Evolutionary conservation across 495 filamentous ascomycete genomes (phyloP).

Genomic region (Terfezia claveryi): DNA sequence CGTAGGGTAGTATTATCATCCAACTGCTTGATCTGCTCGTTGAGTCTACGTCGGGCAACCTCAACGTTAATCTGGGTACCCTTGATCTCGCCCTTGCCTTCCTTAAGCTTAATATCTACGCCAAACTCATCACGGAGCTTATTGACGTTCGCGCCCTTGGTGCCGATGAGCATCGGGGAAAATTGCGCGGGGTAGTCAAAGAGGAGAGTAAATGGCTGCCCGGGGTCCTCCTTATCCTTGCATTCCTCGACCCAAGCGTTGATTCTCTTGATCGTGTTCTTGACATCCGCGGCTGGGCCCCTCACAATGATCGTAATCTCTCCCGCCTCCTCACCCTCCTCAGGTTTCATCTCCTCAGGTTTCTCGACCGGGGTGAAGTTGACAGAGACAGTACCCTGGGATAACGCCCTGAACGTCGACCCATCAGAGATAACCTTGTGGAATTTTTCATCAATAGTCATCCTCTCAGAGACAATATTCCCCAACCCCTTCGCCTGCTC

Average conservation of each 20-base stretch:
- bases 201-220: constrained; percentile 23
- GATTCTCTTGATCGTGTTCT: constrained; percentile 45
- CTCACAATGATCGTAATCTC: constrained; percentile 57
- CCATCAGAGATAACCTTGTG: constrained; percentile 4
- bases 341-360: not conserved
- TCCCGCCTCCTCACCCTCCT: constrained; percentile 27
- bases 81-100: constrained; percentile 38
- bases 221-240: constrained; percentile 73
- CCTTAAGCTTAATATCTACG: constrained; percentile 84
- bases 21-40: constrained; percentile 22
- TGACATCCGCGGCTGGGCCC: constrained; percentile 31
- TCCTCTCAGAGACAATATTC: constrained; percentile 37
- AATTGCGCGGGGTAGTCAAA: constrained; percentile 92
- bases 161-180: constrained; percentile 81
- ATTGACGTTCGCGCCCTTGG: constrained; percentile 77
- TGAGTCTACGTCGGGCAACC: constrained; percentile 30
- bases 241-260: constrained; percentile 61
- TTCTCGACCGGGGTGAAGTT: constrained; percentile 9
- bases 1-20: constrained; percentile 17
- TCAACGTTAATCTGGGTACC: constrained; percentile 49
- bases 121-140: constrained; percentile 92
- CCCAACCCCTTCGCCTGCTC: constrained; percentile 48
- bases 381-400: constrained; percentile 12
- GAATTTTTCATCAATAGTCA: constrained; percentile 54
- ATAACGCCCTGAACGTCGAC: constrained; percentile 18